Conservation (phyloP, 106 monocot species). For the Posidonia australis region DNA sequence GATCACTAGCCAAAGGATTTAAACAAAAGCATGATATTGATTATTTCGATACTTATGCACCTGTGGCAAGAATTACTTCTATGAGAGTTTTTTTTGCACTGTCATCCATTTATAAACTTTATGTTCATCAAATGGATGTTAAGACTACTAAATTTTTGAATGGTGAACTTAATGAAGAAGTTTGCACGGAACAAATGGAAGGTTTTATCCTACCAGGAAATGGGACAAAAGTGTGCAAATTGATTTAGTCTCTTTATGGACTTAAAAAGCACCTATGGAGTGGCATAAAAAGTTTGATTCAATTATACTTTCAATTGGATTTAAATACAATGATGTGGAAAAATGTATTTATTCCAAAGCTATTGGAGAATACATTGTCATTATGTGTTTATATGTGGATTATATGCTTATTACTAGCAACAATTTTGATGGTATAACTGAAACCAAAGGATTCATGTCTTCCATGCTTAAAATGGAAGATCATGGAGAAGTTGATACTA, state of each 20-base stretch:
- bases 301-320: not conserved
- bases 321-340: not conserved
- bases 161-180: not conserved
- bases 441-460: not conserved
- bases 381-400: not conserved
- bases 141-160: not conserved
- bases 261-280: not conserved
- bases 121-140: not conserved
- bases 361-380: not conserved
- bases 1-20: too few species aligned
- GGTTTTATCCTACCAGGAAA: not conserved
- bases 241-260: not conserved
- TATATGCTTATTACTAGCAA: not conserved
- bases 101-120: too few species aligned
- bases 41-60: too few species aligned
- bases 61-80: too few species aligned
- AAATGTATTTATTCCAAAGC: not conserved
- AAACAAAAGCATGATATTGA: too few species aligned
- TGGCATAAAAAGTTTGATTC: not conserved
- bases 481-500: not conserved
- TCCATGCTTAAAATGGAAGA: not conserved
- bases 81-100: too few species aligned
- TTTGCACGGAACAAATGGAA: not conserved
- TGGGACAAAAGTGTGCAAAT: not conserved
- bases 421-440: not conserved